These are phyloP conservation scores for Naganishia antarctica DNA, from an alignment of 768 basidiomycete species.

Conservation along the genomic window DNA sequence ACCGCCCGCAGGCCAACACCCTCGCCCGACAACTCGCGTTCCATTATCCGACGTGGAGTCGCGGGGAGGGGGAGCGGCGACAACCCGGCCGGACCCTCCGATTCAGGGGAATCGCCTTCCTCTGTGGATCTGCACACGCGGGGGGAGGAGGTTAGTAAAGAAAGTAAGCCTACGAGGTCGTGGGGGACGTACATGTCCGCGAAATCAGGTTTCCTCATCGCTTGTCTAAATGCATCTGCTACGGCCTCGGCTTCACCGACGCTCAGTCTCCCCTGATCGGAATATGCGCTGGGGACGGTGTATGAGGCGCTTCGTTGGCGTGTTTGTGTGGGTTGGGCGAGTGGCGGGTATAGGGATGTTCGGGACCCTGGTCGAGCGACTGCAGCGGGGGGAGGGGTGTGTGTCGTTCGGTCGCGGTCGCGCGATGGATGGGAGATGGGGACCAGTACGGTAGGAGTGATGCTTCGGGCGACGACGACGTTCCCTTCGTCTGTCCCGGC, in stretches of 20 bases:
- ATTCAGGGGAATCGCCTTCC: conserved; percentile 22
- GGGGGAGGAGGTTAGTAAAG: not conserved
- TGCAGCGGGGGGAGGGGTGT: not conserved
- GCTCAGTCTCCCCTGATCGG: conserved; percentile 20
- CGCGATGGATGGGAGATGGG: not conserved
- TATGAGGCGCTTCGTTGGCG: conserved; percentile 10
- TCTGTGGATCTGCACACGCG: conserved; percentile 16
- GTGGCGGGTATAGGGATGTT: conserved; percentile 2
- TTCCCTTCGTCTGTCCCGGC: not conserved
- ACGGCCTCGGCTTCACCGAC: conserved; percentile 70
- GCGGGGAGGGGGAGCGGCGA: no score
- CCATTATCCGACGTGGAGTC: conserved; percentile 8
- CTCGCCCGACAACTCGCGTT: conserved; percentile 19
- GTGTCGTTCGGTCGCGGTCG: not conserved
- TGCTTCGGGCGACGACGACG: not conserved
- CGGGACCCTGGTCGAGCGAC: conserved; percentile 1
- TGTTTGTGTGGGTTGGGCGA: not conserved
- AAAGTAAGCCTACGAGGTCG: not conserved
- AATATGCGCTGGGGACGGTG: not conserved
- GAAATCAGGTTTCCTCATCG: conserved; percentile 83
- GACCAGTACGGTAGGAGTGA: not conserved
- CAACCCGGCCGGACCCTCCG: not conserved
- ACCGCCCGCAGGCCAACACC: conserved; percentile 26
- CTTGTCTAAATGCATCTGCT: conserved; percentile 85
- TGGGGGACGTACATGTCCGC: conserved; percentile 21